Evolutionary conservation across 345 rosid genomes (phyloP).

Genomic region (Euphorbia tirucalli): DNA sequence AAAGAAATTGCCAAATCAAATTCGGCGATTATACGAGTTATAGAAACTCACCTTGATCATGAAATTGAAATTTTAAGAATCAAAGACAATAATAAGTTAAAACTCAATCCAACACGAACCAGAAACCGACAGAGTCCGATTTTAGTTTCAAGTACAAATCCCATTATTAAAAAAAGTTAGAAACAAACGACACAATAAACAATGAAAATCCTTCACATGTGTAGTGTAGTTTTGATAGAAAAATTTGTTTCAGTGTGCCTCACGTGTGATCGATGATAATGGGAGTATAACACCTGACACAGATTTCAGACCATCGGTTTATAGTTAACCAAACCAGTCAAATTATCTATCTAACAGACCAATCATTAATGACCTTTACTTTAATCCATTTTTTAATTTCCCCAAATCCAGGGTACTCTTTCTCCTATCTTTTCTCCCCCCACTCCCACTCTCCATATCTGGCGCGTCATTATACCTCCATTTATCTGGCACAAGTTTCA

Average conservation of each 20-base stretch:
- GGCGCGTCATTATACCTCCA: constrained; percentile 7
- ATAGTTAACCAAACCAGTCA: constrained; percentile 23
- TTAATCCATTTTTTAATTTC: not conserved
- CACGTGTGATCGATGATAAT: constrained; percentile 42
- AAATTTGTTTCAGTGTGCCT: constrained; percentile 23
- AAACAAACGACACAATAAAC: not conserved
- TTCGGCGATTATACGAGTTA: no score
- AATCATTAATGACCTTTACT: constrained; percentile 30
- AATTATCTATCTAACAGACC: constrained; percentile 30
- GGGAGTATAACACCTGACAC: constrained; percentile 27
- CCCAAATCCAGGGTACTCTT: not conserved
- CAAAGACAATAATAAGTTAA: not conserved
- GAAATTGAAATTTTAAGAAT: not conserved
- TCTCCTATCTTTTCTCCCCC: not conserved
- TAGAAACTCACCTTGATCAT: not conserved
- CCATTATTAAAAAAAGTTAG: not conserved
- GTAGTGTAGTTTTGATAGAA: not conserved
- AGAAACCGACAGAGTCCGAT: no score
- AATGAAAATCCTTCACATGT: not conserved
- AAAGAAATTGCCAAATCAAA: no score
- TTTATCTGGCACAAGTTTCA: not conserved
- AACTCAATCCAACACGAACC: no score
- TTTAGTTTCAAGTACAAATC: not conserved
- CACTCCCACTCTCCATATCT: not conserved
- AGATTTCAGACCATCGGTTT: not conserved